These are phyloP conservation scores for Leccinum proximum DNA, from an alignment of 1,284 basidiomycete genomes.

Conservation along the genomic window DNA sequence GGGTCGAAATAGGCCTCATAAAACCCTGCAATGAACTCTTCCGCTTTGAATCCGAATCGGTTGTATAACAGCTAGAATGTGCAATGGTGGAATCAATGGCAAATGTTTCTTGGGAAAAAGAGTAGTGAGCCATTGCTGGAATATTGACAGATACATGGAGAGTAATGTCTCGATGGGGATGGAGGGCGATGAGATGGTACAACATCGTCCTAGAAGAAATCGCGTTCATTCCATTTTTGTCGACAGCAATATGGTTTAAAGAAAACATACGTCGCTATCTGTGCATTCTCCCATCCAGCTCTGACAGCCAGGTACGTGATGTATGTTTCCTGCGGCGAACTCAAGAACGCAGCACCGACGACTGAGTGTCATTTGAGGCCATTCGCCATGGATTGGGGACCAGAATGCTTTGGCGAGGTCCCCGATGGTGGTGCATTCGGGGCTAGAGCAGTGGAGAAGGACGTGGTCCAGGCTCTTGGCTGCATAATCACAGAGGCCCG, in stretches of 20 bases:
- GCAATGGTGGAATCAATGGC: neutral
- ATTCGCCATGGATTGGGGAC: too few relatives aligned
- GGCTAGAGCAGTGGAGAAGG: too few relatives aligned
- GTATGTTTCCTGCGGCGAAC: slow-evolving; percentile 76
- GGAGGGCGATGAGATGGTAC: slow-evolving; percentile 65
- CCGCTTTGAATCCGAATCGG: slow-evolving; percentile 80
- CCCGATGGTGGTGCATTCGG: too few relatives aligned
- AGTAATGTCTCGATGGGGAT: slow-evolving; percentile 70
- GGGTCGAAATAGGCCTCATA: slow-evolving; percentile 72
- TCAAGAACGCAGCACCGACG: slow-evolving; percentile 70
- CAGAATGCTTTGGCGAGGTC: too few relatives aligned
- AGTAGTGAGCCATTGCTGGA: slow-evolving; percentile 62
- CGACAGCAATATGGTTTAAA: neutral
- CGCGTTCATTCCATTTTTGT: neutral
- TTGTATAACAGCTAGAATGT: slow-evolving; percentile 65
- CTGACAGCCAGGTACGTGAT: slow-evolving; percentile 76
- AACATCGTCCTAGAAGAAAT: slow-evolving; percentile 57
- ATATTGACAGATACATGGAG: slow-evolving; percentile 79
- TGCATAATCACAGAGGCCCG: too few relatives aligned
- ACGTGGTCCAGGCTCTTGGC: too few relatives aligned
- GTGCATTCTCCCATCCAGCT: slow-evolving; percentile 72
- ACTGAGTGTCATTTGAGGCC: slow-evolving; percentile 32
- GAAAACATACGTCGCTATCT: slow-evolving; percentile 63
- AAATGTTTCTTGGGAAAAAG: too few relatives aligned
- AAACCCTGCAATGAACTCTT: slow-evolving; percentile 76